A percentile compares a stretch with the other conserved stretches of the same genome.
phyloP scores from a whole-genome alignment of 2,329 filamentous ascomycete species.

The Colletotrichum salicis region DNA sequence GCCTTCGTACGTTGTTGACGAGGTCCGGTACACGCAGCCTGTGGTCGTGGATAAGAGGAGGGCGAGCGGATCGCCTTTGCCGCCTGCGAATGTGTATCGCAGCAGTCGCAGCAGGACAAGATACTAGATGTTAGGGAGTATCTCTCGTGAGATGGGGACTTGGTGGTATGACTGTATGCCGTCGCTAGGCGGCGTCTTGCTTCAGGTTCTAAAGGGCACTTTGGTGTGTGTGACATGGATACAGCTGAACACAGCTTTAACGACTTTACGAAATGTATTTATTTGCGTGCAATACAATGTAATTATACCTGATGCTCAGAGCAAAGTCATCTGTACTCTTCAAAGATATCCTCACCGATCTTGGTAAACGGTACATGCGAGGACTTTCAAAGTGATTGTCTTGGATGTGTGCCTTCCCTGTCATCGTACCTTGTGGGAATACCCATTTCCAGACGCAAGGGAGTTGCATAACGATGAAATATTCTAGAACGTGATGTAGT shows the following conservation, averaged over 20 bases:
- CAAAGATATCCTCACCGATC: not conserved
- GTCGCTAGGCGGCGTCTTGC: not conserved
- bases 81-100: constrained; percentile 21
- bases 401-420: too few relatives aligned
- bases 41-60: constrained; percentile 27
- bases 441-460: too few relatives aligned
- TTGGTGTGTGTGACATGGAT: not conserved
- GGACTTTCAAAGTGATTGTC: not conserved
- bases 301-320: not conserved
- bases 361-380: not conserved
- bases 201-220: not conserved
- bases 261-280: not conserved
- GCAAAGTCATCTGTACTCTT: not conserved
- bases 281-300: not conserved
- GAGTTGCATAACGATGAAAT: too few relatives aligned
- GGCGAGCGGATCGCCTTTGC: constrained; percentile 17
- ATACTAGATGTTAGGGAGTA: constrained; percentile 1
- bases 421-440: too few relatives aligned
- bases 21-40: constrained; percentile 33
- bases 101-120: constrained; percentile 29
- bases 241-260: not conserved
- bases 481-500: too few relatives aligned
- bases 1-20: constrained; percentile 28
- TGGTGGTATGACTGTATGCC: not conserved
- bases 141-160: not conserved